Evolutionary conservation across 164 flowering plant species (phyloP), one percentile per base, ranked within the genome.

Genomic region (Liquidambar formosana): DNA sequence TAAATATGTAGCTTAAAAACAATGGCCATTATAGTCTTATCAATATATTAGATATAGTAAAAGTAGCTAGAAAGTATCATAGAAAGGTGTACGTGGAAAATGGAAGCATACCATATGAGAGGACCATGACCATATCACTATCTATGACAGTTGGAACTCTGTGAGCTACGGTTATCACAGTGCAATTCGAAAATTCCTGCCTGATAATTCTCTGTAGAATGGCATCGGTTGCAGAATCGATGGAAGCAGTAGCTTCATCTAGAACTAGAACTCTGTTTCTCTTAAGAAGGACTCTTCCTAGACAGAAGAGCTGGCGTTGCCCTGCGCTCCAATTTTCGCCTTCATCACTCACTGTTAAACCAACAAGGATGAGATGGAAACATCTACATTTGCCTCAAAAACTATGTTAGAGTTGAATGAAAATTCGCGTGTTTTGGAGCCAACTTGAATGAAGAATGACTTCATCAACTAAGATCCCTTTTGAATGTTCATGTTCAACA

Each of bases 231-330:
- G 92, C 85, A 6, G 94, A 85, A 67, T 91, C 98, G 10, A 91
- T 87, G 12, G 97, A 93, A 51, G 94, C 98, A 23, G 97, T 93
- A 12, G 97, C 97, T 78, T 93, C 98, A 76, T 93, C 98, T 8
- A 91, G 80, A 22, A 93, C 91, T 8, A 93, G 81, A 62, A 93
- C 85, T 80, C 63, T 84, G 76, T 85, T 91, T 65, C 92, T 79
- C 74, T 68, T 87, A 0, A 92, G 78, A 3, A 94, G 81, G 0
- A 89, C 97, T 67, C 98, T 80, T 22, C 95, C 98, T 0, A 93
- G 89, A 67, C 95, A 90, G 58, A 94, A 83, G 8, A 94, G 88
- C 41, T 92, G 98, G 14, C 94, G 75, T 70, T 94, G 97, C 48
- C 98, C 98, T 0, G 70, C 83, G 41, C 97, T 92, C 96, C 96